Base-by-base conservation (phyloP, 441 rosid species). In the Jatropha podagrica region DNA sequence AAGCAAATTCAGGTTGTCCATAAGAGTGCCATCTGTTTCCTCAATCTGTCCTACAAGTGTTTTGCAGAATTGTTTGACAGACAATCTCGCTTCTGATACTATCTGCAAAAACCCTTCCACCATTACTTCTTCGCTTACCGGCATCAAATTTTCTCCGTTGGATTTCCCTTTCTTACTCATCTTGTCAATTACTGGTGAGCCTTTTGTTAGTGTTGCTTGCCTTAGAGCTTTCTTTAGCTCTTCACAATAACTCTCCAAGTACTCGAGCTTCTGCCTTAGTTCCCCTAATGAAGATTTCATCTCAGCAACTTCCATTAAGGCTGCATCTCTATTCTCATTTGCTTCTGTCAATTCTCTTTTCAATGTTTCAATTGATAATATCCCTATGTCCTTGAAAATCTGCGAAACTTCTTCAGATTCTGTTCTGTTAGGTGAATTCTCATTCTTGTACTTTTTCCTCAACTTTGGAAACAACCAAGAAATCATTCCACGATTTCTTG, bases 21-120 rank as follows among this genome's bases (percentile, higher is more conserved):
- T 81, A n/a, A 89, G 81, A 65, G 87, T 82, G 0, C 70, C 60
- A 71, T 93, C 99, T n/a, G 89, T 79, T 78, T 91, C 98, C 2
- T 91, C 93, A 0, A 93, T 85, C 78, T 95, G 96, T 18, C 83
- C 78, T 1, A 91, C 76, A 32, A 93, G 86, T 18, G 90, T 85
- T 79, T 92, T 93, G 87, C 95, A 92, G 83, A 95, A 93, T n/a
- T 93, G 97, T 58, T 92, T 95, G 72, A 93, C 89, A 1, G 99
- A 95, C 61, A 92, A 78, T 84, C 97, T 91, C 71, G 99, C 89
- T 84, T 95, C 99, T 0, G 98, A 91, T 70, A 92, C 99, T 27
- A 93, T 87, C 86, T 95, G 98, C 82, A 93, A 82, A 84, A 95
- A 95, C 5, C 92, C 95, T 76, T 93, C 99, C 48, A 86, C 90